These are phyloP conservation scores for Metarhizium sp. DNA, from an alignment of 2,329 filamentous ascomycete genomes.

Conservation along the genomic window DNA sequence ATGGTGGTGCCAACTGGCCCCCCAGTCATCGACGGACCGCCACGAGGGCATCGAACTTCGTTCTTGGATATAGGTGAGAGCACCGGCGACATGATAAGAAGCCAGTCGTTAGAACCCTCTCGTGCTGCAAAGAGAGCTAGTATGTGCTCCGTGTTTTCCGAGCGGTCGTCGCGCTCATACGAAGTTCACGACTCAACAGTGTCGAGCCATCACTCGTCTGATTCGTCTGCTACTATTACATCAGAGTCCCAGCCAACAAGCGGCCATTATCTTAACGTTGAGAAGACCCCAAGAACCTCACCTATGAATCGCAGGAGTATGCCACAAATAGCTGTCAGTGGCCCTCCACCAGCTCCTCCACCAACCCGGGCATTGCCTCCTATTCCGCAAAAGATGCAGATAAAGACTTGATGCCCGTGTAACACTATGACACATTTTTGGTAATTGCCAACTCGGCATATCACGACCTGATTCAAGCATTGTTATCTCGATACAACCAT, in stretches of 20 bases:
- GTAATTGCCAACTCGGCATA: not conserved
- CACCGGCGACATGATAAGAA: not conserved
- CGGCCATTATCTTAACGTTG: conserved; percentile 10
- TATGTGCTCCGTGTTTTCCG: conserved; percentile 18
- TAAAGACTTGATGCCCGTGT: not conserved
- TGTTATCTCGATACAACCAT: not conserved
- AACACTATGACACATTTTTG: not conserved
- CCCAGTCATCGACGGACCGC: not conserved
- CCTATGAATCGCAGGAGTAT: conserved; percentile 35
- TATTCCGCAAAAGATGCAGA: conserved; percentile 28
- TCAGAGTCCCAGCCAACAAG: not conserved
- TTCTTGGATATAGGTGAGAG: conserved; percentile 3
- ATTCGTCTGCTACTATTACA: conserved; percentile 14
- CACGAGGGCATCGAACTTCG: conserved; percentile 3
- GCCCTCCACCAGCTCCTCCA: conserved; percentile 44
- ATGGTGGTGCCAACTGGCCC: not conserved
- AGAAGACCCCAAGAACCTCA: conserved; percentile 12
- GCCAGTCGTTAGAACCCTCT: conserved; percentile 5
- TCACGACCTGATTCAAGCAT: not conserved
- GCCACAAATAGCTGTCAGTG: conserved; percentile 37
- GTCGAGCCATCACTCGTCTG: conserved; percentile 15
- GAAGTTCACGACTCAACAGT: conserved; percentile 7
- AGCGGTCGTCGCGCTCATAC: conserved; percentile 13
- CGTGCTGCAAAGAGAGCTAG: conserved; percentile 19
- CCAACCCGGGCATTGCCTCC: conserved; percentile 47